Base-by-base conservation (phyloP, 352 stramenopile genomes). In the Phytophthora meadii region DNA sequence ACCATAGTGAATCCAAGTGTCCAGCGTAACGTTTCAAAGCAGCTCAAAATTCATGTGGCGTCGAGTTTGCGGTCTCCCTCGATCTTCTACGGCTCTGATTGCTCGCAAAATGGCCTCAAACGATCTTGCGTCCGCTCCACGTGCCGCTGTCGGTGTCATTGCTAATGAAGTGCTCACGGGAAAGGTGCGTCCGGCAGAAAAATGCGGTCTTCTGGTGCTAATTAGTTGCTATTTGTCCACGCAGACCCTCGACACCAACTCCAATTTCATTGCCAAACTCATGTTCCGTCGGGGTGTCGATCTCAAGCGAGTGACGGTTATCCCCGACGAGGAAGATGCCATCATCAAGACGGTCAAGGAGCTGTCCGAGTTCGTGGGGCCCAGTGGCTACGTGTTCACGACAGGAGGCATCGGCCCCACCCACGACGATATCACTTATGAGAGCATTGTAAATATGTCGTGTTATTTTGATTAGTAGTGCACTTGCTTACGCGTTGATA, bases 361-460 rank as follows among this genome's bases (percentile, higher is more conserved):
- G 19, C 68, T 95, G n/a, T 94, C 84, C n/a, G 72, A 88, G 8
- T 73, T 92, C 8, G 87, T 95, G 4, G 85, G 87, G 1, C 75
- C 77, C 12, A 80, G 51, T 12, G 87, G 87, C 37, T 95, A 90
- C 54, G 85, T 95, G 17, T 82, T 95, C 72, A 94, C 87, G 17
- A 93, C 87, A 14, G 87, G 87, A 57, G 87, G 87, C 17, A 94
- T 95, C 39, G 87, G 87, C 6, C 85, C 87, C 12, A 95, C 87
- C 7, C 87, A 94, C 49, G 87, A 95, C 72, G 87, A 95, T 62
- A 93, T 95, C 73, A 95, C 87, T 7, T 95, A 95, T 65, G 83
- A 93, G 53, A 87, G 79, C 8, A 56, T 56, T 14, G 49, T 56
- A 56, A 19, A 37, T 3, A 39, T 15, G 15, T 7, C 36, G 11